phyloP scores from a whole-genome alignment of 345 rosid species.

The Gossypium anomalum region DNA sequence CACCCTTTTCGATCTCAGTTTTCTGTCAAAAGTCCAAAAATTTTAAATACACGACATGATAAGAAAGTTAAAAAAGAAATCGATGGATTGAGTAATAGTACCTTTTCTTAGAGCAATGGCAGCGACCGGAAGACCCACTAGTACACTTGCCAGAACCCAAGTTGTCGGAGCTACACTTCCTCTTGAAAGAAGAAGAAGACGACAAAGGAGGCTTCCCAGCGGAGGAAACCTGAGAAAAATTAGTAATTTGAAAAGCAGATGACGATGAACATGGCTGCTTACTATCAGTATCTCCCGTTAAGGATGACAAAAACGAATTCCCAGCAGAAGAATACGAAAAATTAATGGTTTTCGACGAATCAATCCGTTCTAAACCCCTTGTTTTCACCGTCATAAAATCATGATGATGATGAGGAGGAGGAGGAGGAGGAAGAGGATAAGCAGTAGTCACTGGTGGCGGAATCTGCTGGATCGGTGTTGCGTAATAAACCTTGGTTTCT shows the following conservation, averaged over 20 bases:
- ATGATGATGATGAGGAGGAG: background rate
- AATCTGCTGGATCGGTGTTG: slow-evolving; percentile 76
- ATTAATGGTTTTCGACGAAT: slow-evolving; percentile 52
- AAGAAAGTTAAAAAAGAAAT: background rate
- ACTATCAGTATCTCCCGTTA: slow-evolving; percentile 43
- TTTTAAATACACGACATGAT: too few relatives aligned
- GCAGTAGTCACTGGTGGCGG: slow-evolving; percentile 26
- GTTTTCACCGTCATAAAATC: slow-evolving; percentile 19
- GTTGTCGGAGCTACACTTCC: slow-evolving; percentile 75
- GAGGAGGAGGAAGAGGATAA: slow-evolving; percentile 8
- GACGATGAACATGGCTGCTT: slow-evolving; percentile 38
- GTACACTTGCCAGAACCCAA: slow-evolving; percentile 48
- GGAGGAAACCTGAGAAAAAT: slow-evolving; percentile 42
- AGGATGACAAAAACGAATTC: slow-evolving; percentile 46
- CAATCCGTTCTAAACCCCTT: slow-evolving; percentile 41
- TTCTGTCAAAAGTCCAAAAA: slow-evolving; percentile 35
- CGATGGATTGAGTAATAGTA: slow-evolving; percentile 6
- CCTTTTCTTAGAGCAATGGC: slow-evolving; percentile 96
- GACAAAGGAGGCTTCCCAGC: slow-evolving; percentile 60
- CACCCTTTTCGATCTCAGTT: slow-evolving; percentile 58
- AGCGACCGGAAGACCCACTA: slow-evolving; percentile 59
- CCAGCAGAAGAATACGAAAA: slow-evolving; percentile 58
- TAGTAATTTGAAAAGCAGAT: slow-evolving; percentile 54
- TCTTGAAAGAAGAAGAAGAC: slow-evolving; percentile 54
- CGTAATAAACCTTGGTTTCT: slow-evolving; percentile 41